Evolutionary conservation across 2,329 filamentous ascomycete species (phyloP).

Genomic region (Colletotrichum chlorophyti): DNA sequence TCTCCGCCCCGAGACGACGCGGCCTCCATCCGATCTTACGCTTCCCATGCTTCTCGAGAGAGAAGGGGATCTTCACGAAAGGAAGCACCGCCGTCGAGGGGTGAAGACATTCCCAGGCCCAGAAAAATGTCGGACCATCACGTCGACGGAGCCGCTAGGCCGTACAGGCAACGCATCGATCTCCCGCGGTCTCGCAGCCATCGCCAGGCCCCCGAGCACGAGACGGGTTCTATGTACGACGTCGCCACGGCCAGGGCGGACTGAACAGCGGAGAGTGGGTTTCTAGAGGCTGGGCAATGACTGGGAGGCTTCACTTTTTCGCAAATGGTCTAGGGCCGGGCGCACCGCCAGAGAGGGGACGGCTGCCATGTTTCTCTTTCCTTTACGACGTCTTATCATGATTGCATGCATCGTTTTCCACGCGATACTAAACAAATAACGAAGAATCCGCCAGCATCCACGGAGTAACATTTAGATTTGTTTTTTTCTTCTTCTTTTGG

Average conservation of each 20-base stretch:
- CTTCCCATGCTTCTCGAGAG: constrained; percentile 20
- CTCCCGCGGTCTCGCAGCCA: constrained; percentile 23
- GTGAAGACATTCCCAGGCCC: constrained; percentile 7
- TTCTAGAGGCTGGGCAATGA: not conserved
- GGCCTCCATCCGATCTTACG: constrained; percentile 21
- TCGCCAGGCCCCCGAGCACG: constrained; percentile 4
- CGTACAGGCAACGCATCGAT: constrained; percentile 25
- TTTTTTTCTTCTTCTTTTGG: constrained; percentile 2
- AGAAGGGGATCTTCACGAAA: constrained; percentile 18
- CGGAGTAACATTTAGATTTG: constrained; percentile 27
- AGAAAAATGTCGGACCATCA: constrained; percentile 17
- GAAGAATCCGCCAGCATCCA: constrained; percentile 27
- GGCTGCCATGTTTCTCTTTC: not conserved
- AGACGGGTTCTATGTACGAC: constrained; percentile 24
- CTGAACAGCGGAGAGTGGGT: not conserved
- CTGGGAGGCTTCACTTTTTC: not conserved
- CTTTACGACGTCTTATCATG: constrained; percentile 9
- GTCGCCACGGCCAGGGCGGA: constrained; percentile 19
- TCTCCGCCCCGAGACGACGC: constrained; percentile 13
- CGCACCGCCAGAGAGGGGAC: not conserved
- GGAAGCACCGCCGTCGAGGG: constrained; percentile 14
- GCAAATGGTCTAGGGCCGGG: not conserved
- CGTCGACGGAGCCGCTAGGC: constrained; percentile 20
- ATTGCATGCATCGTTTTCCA: constrained; percentile 18
- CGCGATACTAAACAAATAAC: constrained; percentile 23